Evolutionary conservation across 2,329 filamentous ascomycete species (phyloP), one percentile per base, ranked within the genome.

Genomic region (Penicillium sp.): DNA sequence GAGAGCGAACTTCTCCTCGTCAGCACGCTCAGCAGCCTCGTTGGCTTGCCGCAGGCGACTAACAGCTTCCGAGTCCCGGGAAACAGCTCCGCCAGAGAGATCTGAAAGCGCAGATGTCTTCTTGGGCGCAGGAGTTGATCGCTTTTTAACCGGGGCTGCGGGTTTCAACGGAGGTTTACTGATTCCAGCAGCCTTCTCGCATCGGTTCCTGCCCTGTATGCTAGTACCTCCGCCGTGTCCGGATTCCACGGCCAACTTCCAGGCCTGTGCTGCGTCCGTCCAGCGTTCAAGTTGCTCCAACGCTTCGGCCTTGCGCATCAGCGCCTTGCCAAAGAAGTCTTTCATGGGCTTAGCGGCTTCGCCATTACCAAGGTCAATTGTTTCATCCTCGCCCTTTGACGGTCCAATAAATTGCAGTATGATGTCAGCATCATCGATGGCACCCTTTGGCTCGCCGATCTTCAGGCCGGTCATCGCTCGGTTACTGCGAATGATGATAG

Each of bases 261-360:
- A 99, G 0, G 90, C 87, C 1, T 82, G 79, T 0, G 87, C 88
- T 1, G 95, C 95, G 53, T 98, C 94, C 2, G 80, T 78, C 94
- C 94, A 99, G 73, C 90, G 91, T 78, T 99, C 95, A 82, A 99
- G 89, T 72, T 96, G 90, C 75, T 99, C 95, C 7, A 98, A 82
- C 1, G 92, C 95, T 77, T 99, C 95, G 0, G 95, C 95, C 79
- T 98, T 98, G 55, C 95, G 89, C 78, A 91, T 94, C 34, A 98
- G 80, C 0, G 94, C 94, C 76, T 98, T 99, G 55, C 92, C 93
- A 71, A 90, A 98, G 63, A 96, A 90, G 17, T 96, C 93, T 63
- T 87, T 90, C 91, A 99, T 96, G 50, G 94, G 89, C 66, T 96
- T 95, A 20, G 81, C 80, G 57, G 88, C 83, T 37, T 87, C 84